phyloP scores from a whole-genome alignment of 805 yeast species.

The Peterozyma toletana region DNA sequence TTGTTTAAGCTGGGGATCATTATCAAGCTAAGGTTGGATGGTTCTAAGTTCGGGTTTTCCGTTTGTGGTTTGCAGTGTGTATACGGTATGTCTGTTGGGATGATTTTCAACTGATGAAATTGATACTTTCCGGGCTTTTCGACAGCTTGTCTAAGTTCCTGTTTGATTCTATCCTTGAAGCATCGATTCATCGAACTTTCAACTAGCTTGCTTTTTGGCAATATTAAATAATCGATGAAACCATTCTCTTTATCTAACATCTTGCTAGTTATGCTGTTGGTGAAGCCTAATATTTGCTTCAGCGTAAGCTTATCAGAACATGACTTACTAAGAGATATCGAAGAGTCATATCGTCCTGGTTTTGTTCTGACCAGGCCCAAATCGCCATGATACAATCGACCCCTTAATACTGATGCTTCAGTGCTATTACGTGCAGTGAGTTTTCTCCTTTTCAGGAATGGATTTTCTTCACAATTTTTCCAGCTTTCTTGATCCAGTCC shows the following conservation, averaged over 20 bases:
- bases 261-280: constrained; percentile 35
- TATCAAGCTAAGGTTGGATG: constrained; percentile 21
- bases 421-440: background rate
- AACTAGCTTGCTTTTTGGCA: constrained; percentile 28
- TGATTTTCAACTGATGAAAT: constrained; percentile 7
- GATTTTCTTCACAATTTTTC: constrained; percentile 10
- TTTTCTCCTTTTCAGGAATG: constrained; percentile 1
- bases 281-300: constrained; percentile 50
- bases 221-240: constrained; percentile 40
- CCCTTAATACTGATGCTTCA: constrained; percentile 33
- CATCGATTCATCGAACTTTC: constrained; percentile 31
- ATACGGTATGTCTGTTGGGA: constrained; percentile 10
- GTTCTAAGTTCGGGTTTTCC: constrained; percentile 33
- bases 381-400: constrained; percentile 49
- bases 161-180: constrained; percentile 22
- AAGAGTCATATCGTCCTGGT: constrained; percentile 85
- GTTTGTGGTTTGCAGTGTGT: constrained; percentile 1
- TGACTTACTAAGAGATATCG: constrained; percentile 66
- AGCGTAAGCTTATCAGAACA: constrained; percentile 81
- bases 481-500: constrained; percentile 11
- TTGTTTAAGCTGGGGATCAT: constrained; percentile 14
- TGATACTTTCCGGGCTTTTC: constrained; percentile 4
- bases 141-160: constrained; percentile 6
- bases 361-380: constrained; percentile 78
- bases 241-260: constrained; percentile 22